Evolutionary conservation across 179 eudicot species (phyloP).

Genomic region (Patellifolia procumbens): DNA sequence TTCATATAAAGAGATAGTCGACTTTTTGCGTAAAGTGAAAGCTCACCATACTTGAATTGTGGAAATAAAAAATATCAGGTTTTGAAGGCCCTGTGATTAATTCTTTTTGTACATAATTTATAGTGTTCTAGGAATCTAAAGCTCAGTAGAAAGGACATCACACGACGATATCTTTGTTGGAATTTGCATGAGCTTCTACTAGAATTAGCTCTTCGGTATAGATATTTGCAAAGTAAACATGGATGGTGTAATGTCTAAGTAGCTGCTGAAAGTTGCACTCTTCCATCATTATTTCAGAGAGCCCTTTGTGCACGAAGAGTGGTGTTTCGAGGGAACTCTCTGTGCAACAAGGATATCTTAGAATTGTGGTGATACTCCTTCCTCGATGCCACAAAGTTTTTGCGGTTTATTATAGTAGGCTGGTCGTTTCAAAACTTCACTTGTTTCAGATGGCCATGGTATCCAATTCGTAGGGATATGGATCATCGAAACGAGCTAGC

Average conservation of each 20-base stretch:
- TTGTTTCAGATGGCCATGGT: too few relatives aligned
- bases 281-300: too few relatives aligned
- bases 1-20: constrained; percentile 72
- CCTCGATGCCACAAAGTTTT: too few relatives aligned
- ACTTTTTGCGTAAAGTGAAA: constrained; percentile 80
- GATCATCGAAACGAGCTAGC: too few relatives aligned
- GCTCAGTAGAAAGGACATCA: neutral
- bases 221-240: neutral
- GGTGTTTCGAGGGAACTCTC: too few relatives aligned
- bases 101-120: constrained; percentile 24
- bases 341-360: too few relatives aligned
- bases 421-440: too few relatives aligned
- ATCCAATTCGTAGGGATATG: too few relatives aligned
- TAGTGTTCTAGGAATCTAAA: neutral
- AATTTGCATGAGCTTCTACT: neutral
- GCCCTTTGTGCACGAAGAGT: too few relatives aligned
- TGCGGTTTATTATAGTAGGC: too few relatives aligned
- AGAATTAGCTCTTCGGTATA: neutral
- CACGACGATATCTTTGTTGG: neutral
- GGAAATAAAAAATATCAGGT: neutral
- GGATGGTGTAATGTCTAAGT: neutral
- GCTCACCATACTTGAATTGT: constrained; percentile 37
- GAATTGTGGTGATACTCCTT: too few relatives aligned
- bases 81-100: neutral
- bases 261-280: neutral